phyloP scores from a whole-genome alignment of 2,329 filamentous ascomycete species.

The Ceratocystis colombiana region DNA sequence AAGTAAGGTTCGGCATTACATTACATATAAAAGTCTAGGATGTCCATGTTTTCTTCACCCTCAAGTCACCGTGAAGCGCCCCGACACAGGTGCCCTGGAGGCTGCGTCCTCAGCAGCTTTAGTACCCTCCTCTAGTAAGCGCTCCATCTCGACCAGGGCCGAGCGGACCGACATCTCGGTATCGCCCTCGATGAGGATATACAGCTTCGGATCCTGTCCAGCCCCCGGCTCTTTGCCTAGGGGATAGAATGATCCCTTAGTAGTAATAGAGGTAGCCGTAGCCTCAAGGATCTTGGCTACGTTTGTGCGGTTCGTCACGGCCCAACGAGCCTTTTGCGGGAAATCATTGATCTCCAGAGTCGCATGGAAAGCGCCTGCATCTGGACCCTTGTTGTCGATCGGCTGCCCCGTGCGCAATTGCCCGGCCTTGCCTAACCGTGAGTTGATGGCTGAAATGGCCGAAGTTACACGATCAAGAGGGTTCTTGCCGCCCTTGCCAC shows the following conservation, averaged over 20 bases:
- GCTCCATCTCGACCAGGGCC: slow-evolving; percentile 81
- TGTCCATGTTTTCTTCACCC: background rate
- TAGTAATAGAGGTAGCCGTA: slow-evolving; percentile 92
- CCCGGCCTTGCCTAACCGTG: slow-evolving; percentile 77
- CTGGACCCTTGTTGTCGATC: slow-evolving; percentile 96
- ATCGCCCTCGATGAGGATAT: slow-evolving; percentile 94
- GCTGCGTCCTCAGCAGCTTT: slow-evolving; percentile 83
- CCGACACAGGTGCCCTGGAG: slow-evolving; percentile 63
- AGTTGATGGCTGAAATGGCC: slow-evolving; percentile 86
- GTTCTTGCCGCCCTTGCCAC: slow-evolving; percentile 48
- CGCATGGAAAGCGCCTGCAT: slow-evolving; percentile 92
- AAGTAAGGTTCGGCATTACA: background rate
- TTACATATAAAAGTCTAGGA: background rate
- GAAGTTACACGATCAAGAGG: slow-evolving; percentile 77
- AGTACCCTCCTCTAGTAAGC: slow-evolving; percentile 80
- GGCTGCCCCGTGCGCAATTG: slow-evolving; percentile 85
- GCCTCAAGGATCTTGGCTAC: slow-evolving; percentile 95
- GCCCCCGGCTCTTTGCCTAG: slow-evolving; percentile 67
- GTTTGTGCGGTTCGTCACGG: slow-evolving; percentile 95
- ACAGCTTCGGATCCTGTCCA: slow-evolving; percentile 79
- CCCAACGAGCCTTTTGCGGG: slow-evolving; percentile 96
- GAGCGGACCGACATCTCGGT: slow-evolving; percentile 85
- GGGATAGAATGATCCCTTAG: slow-evolving; percentile 85
- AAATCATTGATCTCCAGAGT: slow-evolving; percentile 99
- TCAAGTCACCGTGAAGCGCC: slow-evolving; percentile 78